These are phyloP conservation scores for Lichtheimia corymbifera DNA, from an alignment of 371 early-diverging fungal genomes.

Conservation along the genomic window DNA sequence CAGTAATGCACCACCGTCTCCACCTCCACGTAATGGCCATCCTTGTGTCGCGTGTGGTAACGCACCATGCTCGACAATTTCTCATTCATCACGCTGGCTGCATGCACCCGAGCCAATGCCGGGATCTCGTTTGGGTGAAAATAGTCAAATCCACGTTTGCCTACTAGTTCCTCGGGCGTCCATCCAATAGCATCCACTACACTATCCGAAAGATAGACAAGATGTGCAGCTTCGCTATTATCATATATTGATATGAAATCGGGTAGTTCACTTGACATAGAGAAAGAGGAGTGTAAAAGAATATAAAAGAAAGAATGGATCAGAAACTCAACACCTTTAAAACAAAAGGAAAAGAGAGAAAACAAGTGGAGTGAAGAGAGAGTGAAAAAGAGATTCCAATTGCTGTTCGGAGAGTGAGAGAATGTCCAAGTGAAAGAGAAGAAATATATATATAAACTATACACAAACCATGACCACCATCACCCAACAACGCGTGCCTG, in stretches of 20 bases:
- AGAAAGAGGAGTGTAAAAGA: too few relatives aligned
- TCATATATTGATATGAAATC: slow-evolving; percentile 62
- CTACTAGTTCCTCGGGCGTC: slow-evolving; percentile 51
- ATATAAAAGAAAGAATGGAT: too few relatives aligned
- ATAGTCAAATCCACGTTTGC: slow-evolving; percentile 41
- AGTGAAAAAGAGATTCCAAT: too few relatives aligned
- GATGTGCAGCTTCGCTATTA: slow-evolving; percentile 43
- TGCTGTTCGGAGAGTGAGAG: too few relatives aligned
- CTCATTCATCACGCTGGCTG: slow-evolving; percentile 46
- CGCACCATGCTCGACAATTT: slow-evolving; percentile 35
- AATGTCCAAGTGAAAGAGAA: too few relatives aligned
- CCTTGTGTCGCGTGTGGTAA: slow-evolving; percentile 36
- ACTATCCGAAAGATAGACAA: slow-evolving; percentile 54
- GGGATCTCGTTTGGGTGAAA: slow-evolving; percentile 46
- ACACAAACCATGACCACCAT: too few relatives aligned
- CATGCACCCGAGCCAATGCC: slow-evolving; percentile 35
- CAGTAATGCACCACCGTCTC: slow-evolving; percentile 43
- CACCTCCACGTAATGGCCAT: slow-evolving; percentile 31
- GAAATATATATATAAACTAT: too few relatives aligned
- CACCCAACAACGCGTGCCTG: too few relatives aligned
- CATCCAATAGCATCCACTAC: slow-evolving; percentile 52
- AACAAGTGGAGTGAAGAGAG: too few relatives aligned
- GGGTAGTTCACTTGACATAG: slow-evolving; percentile 3
- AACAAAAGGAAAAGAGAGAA: too few relatives aligned
- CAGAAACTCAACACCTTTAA: too few relatives aligned